Conservation (phyloP, 2,329 filamentous ascomycete species). For the Monilinia laxa region DNA sequence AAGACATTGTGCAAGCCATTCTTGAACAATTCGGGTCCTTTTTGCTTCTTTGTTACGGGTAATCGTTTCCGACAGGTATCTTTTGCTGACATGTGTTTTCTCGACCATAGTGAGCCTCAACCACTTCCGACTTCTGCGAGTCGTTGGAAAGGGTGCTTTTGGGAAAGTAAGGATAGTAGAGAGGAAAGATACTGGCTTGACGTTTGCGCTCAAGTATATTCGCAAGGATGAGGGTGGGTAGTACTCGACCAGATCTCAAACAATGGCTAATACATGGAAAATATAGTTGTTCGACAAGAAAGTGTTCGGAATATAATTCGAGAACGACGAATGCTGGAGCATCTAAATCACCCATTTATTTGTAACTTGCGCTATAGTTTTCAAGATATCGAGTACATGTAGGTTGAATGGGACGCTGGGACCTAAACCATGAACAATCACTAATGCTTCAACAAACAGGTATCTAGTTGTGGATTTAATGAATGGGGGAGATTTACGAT, state of each 20-base stretch:
- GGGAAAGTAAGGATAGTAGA: constrained; percentile 99
- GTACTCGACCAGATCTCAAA: constrained; percentile 24
- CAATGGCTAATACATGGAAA: constrained; percentile 27
- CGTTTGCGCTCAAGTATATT: constrained; percentile 97
- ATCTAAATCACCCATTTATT: constrained; percentile 95
- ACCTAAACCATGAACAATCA: not conserved
- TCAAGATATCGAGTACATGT: constrained; percentile 99
- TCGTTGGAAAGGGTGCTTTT: constrained; percentile 96
- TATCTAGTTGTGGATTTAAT: constrained; percentile 97
- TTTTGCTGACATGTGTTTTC: constrained; percentile 29
- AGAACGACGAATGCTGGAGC: constrained; percentile 95
- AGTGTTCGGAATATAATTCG: constrained; percentile 98
- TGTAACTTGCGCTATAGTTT: constrained; percentile 99
- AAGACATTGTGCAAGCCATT: constrained; percentile 10
- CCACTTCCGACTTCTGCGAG: constrained; percentile 90
- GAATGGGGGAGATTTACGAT: constrained; percentile 94
- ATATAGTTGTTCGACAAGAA: constrained; percentile 87
- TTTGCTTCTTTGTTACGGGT: not conserved
- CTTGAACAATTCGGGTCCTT: not conserved
- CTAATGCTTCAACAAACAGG: constrained; percentile 43
- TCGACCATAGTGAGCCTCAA: constrained; percentile 78
- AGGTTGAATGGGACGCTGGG: constrained; percentile 42
- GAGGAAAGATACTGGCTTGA: constrained; percentile 88
- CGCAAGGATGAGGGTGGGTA: constrained; percentile 91
- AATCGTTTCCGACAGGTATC: not conserved